These are phyloP conservation scores for Canavalia ensiformis DNA, from an alignment of 306 rosid species.

Conservation along the genomic window DNA sequence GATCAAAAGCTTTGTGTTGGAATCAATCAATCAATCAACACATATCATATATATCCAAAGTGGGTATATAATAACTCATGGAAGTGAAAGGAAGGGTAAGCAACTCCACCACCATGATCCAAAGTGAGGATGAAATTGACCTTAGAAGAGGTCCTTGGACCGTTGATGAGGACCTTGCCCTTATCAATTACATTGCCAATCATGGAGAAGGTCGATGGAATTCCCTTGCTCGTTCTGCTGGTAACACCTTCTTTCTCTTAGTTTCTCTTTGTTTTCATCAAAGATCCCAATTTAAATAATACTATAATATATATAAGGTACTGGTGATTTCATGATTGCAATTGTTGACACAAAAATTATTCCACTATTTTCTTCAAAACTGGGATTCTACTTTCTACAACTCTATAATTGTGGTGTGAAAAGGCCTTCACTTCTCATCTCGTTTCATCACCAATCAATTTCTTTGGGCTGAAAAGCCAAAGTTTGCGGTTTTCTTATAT, in stretches of 20 bases:
- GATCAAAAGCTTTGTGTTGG: slow-evolving; percentile 43
- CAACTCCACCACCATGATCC: slow-evolving; percentile 40
- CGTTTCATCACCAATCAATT: slow-evolving; percentile 53
- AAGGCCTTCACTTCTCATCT: slow-evolving; percentile 46
- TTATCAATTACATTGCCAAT: slow-evolving; percentile 88
- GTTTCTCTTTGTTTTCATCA: background rate
- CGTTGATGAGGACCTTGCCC: slow-evolving; percentile 82
- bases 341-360: slow-evolving; percentile 10
- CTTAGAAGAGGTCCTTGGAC: slow-evolving; percentile 96
- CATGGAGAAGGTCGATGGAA: slow-evolving; percentile 98
- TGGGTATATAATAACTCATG: slow-evolving; percentile 49
- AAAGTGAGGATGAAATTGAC: slow-evolving; percentile 63
- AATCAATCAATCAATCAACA: slow-evolving; percentile 39
- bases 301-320: background rate
- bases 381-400: background rate
- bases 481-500: slow-evolving; percentile 51
- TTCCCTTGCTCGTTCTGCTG: slow-evolving; percentile 82
- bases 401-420: slow-evolving; percentile 48
- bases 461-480: slow-evolving; percentile 47
- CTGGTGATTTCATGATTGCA: slow-evolving; percentile 42
- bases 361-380: slow-evolving; percentile 39
- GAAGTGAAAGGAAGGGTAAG: slow-evolving; percentile 59
- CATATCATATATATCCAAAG: slow-evolving; percentile 13
- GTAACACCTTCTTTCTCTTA: slow-evolving; percentile 22
- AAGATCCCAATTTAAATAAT: background rate